Percentiles rank a stretch among this genome's conserved stretches.
phyloP scores from a whole-genome alignment of 202 grass and related monocot species.

The Eragrostis tef region DNA sequence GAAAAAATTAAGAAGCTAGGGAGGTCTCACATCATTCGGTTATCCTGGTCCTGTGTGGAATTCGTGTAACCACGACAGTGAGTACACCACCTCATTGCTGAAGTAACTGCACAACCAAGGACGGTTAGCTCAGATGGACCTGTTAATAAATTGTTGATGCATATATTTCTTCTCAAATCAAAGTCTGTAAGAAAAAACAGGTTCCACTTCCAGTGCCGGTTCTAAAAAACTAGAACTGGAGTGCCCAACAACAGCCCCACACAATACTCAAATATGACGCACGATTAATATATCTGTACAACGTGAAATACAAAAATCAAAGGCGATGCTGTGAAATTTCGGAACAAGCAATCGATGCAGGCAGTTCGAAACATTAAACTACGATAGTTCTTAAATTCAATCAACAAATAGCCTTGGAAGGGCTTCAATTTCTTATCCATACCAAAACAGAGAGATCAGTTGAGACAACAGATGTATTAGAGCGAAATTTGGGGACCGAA shows the following conservation, averaged over 20 bases:
- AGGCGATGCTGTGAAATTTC: neutral
- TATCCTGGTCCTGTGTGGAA: constrained; percentile 61
- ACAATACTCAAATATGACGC: neutral
- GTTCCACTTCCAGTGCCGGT: neutral
- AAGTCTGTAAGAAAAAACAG: neutral
- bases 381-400: neutral
- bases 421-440: too few relatives aligned
- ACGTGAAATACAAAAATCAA: too few relatives aligned
- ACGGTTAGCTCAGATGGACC: constrained; percentile 32
- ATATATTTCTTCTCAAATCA: neutral
- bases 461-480: too few relatives aligned
- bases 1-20: constrained; percentile 20
- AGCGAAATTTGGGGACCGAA: neutral
- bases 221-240: neutral
- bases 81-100: constrained; percentile 66
- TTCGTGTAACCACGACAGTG: constrained; percentile 62
- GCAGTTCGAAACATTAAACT: too few relatives aligned
- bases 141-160: constrained; percentile 18
- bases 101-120: neutral
- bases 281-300: neutral
- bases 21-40: constrained; percentile 50
- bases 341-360: neutral
- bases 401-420: too few relatives aligned
- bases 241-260: neutral
- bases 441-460: too few relatives aligned